Conservation (phyloP, 805 yeast species). For the Cyberlindnera misumaiensis region DNA sequence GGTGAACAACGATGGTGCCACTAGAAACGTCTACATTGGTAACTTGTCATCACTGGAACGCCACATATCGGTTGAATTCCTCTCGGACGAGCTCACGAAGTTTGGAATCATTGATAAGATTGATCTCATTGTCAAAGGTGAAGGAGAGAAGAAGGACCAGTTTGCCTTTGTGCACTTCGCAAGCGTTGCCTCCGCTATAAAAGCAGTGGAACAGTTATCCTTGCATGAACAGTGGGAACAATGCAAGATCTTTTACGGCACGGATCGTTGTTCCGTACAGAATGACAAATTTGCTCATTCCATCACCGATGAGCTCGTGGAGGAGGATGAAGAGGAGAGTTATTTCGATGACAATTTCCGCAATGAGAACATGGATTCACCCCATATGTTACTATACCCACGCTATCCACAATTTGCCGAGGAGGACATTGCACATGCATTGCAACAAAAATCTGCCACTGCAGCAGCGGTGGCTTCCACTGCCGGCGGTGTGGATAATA, state of each 20-base stretch:
- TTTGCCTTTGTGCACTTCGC: slow-evolving; percentile 87
- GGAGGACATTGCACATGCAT: slow-evolving; percentile 6
- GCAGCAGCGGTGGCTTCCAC: slow-evolving; percentile 26
- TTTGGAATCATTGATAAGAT: slow-evolving; percentile 63
- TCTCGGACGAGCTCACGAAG: slow-evolving; percentile 42
- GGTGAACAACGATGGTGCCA: slow-evolving; percentile 81
- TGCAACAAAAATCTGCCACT: slow-evolving; percentile 10
- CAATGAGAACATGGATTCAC: no score
- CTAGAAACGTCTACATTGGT: slow-evolving; percentile 88
- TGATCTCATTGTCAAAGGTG: slow-evolving; percentile 35
- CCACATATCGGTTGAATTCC: slow-evolving; percentile 31
- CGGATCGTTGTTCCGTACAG: slow-evolving; percentile 72
- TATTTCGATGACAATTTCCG: no score
- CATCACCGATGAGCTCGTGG: slow-evolving; percentile 14
- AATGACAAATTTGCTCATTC: slow-evolving; percentile 9
- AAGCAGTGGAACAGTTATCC: slow-evolving; percentile 75
- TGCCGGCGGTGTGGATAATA: slow-evolving; percentile 82
- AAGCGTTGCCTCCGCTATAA: slow-evolving; percentile 74
- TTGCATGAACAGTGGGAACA: slow-evolving; percentile 59
- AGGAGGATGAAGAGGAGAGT: slow-evolving; percentile 1
- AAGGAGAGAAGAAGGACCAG: slow-evolving; percentile 34
- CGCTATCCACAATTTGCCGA: slow-evolving; percentile 6
- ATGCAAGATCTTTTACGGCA: slow-evolving; percentile 81
- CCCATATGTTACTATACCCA: no score
- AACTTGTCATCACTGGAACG: slow-evolving; percentile 46